Evolutionary conservation across 2,329 filamentous ascomycete species (phyloP).

Genomic region (Akanthomyces dipterigenus): DNA sequence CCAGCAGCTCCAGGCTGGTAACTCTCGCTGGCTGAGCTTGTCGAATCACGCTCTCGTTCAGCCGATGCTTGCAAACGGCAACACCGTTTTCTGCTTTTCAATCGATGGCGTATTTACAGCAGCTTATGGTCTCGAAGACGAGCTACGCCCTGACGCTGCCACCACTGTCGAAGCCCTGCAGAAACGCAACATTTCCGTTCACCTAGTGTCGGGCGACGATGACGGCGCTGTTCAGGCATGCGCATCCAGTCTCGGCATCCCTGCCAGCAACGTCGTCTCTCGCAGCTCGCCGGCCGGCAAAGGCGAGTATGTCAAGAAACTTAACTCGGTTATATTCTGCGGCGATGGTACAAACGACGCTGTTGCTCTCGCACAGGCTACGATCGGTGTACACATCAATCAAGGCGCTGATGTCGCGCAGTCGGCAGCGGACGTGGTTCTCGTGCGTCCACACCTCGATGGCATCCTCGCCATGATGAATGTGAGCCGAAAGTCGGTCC

Average conservation of each 20-base stretch:
- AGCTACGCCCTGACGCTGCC: conserved; percentile 36
- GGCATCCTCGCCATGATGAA: conserved; percentile 54
- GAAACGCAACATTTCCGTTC: conserved; percentile 33
- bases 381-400: conserved; percentile 64
- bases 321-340: conserved; percentile 53
- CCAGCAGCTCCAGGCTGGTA: conserved; percentile 38
- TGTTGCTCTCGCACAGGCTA: conserved; percentile 61
- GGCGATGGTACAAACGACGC: conserved; percentile 80
- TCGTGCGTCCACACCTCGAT: conserved; percentile 49
- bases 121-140: conserved; percentile 41
- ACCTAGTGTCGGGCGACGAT: conserved; percentile 48
- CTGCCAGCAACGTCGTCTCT: conserved; percentile 30
- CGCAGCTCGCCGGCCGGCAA: conserved; percentile 41
- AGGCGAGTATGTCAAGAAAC: conserved; percentile 33
- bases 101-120: conserved; percentile 30
- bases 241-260: conserved; percentile 34
- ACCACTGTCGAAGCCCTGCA: conserved; percentile 30
- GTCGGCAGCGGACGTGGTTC: conserved; percentile 61
- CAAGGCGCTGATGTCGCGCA: conserved; percentile 57
- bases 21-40: conserved; percentile 40
- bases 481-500: conserved; percentile 37
- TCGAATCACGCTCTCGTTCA: conserved; percentile 26
- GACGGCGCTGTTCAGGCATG: conserved; percentile 38
- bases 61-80: conserved; percentile 26
- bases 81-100: conserved; percentile 43